A percentile compares a stretch with the other conserved stretches of the same genome.
Evolutionary conservation across 2,329 filamentous ascomycete species (phyloP).

Genomic region (Lecanoromycetidae sp.): DNA sequence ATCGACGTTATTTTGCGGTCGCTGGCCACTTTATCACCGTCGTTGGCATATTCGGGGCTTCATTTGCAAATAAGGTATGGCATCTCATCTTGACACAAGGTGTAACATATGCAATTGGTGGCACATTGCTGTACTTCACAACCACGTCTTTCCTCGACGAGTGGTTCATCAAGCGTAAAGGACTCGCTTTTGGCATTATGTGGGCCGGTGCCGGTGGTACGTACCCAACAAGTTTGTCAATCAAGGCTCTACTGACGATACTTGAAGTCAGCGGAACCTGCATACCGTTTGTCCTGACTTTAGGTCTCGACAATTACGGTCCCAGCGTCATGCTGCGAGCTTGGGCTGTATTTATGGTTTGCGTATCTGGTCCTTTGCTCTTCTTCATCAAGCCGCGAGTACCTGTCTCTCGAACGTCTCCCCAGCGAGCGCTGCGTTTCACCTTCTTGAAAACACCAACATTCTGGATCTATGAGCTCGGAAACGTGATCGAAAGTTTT

Average conservation of each 20-base stretch:
- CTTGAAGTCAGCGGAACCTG: conserved; percentile 30
- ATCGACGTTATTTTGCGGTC: conserved; percentile 26
- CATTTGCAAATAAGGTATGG: conserved; percentile 32
- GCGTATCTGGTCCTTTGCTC: conserved; percentile 27
- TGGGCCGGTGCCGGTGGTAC: conserved; percentile 24
- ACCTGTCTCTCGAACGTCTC: conserved; percentile 28
- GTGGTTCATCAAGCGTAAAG: conserved; percentile 42
- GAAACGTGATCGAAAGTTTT: conserved; percentile 29
- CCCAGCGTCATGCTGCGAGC: conserved; percentile 35
- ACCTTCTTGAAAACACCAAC: conserved; percentile 26
- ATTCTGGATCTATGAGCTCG: conserved; percentile 34
- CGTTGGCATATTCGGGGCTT: conserved; percentile 28
- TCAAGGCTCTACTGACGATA: neutral
- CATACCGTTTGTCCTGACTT: conserved; percentile 34
- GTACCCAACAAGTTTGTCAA: neutral
- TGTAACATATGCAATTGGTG: conserved; percentile 36
- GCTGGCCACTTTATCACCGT: conserved; percentile 30
- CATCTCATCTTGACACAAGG: conserved; percentile 34
- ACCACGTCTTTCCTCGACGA: conserved; percentile 40
- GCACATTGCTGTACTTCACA: conserved; percentile 39
- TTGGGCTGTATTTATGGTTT: conserved; percentile 28
- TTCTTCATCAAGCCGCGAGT: conserved; percentile 35
- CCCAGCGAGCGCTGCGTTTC: conserved; percentile 25
- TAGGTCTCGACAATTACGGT: conserved; percentile 32
- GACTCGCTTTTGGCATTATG: conserved; percentile 41